Percentiles rank a stretch among this genome's conserved stretches.
These are phyloP conservation scores for Aureobasidium sp. DNA, from an alignment of 2,329 filamentous ascomycete genomes.

Conservation along the genomic window DNA sequence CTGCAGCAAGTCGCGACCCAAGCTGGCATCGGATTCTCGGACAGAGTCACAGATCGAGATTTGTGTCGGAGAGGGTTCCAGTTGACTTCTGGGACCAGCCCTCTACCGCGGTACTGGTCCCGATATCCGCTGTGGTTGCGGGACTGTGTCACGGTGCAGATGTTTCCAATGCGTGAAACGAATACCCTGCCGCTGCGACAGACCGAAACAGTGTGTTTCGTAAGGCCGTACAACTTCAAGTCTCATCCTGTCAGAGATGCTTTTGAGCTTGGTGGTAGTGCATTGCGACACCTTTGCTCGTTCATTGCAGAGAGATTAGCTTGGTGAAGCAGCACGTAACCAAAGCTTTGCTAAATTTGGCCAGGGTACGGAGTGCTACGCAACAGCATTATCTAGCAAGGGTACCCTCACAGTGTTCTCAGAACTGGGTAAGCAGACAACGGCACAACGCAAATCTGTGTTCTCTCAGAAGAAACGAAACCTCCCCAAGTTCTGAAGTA, in stretches of 20 bases:
- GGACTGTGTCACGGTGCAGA: slow-evolving; percentile 4
- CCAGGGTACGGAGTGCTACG: not conserved
- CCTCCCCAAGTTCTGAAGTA: too few relatives aligned
- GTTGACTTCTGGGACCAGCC: not conserved
- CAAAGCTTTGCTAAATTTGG: not conserved
- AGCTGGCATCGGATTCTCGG: not conserved
- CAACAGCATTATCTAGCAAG: not conserved
- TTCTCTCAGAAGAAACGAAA: not conserved
- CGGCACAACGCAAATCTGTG: not conserved
- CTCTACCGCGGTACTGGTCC: not conserved
- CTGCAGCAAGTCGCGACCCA: not conserved
- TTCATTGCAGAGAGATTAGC: not conserved
- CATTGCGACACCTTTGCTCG: not conserved
- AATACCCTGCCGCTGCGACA: slow-evolving; percentile 3
- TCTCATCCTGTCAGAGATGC: not conserved
- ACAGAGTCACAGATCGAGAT: not conserved
- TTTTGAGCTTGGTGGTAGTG: not conserved
- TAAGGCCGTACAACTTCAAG: not conserved
- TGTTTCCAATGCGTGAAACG: not conserved
- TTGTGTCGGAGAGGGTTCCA: not conserved
- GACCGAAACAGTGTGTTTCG: not conserved
- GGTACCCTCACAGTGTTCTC: not conserved
- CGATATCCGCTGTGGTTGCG: not conserved
- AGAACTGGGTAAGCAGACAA: not conserved
- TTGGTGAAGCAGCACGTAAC: not conserved